These are phyloP conservation scores for Colletotrichum navitas DNA, from an alignment of 2,329 filamentous ascomycete genomes.

Conservation along the genomic window DNA sequence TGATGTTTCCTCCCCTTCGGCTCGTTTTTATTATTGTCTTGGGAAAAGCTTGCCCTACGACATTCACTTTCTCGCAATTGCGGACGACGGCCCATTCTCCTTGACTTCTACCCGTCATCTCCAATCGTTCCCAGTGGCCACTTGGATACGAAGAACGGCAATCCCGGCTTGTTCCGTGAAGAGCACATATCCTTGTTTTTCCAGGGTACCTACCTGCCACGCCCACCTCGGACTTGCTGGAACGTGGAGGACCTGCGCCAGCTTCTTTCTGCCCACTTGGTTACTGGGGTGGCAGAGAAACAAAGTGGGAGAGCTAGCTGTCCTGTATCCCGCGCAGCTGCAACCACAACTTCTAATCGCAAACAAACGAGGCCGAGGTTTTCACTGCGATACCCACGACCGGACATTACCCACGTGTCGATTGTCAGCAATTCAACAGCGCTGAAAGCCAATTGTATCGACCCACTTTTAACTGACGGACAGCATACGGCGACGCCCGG, in stretches of 20 bases:
- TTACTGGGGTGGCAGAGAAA: slow-evolving; percentile 25
- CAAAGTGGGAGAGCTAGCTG: slow-evolving; percentile 30
- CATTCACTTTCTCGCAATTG: slow-evolving; percentile 9
- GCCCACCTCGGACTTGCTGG: background rate
- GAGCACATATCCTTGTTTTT: slow-evolving; percentile 11
- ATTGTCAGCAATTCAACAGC: background rate
- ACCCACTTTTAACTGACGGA: background rate
- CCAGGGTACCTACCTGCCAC: background rate
- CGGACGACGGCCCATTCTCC: background rate
- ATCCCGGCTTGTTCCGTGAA: slow-evolving; percentile 20
- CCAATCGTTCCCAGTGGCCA: background rate
- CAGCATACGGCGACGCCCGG: background rate
- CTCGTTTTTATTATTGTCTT: background rate
- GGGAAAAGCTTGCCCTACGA: slow-evolving; percentile 6
- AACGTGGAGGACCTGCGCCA: slow-evolving; percentile 38
- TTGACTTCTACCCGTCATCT: background rate
- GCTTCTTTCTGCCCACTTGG: slow-evolving; percentile 35
- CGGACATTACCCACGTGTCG: background rate
- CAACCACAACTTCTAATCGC: slow-evolving; percentile 7
- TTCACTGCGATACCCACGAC: background rate
- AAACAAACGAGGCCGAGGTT: slow-evolving; percentile 11
- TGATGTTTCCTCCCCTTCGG: slow-evolving; percentile 25
- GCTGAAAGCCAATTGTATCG: background rate
- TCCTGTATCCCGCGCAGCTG: slow-evolving; percentile 33
- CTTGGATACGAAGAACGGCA: slow-evolving; percentile 7